Conservation (phyloP, 805 yeast species). For the Spathaspora passalidarum region DNA sequence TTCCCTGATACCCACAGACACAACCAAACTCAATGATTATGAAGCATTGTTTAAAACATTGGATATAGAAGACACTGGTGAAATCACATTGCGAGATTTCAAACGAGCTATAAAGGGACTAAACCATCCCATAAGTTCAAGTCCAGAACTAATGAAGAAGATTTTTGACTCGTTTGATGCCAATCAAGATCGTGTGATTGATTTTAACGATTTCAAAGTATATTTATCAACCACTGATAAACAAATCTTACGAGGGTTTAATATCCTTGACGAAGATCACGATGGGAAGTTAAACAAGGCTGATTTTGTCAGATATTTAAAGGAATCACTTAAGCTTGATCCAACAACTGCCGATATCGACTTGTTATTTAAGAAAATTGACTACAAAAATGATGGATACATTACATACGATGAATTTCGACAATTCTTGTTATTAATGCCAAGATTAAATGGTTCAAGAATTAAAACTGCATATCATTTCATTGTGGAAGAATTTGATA, state of each 20-base stretch:
- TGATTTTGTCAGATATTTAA: conserved; percentile 68
- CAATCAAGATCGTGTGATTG: conserved; percentile 54
- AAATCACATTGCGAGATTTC: conserved; percentile 47
- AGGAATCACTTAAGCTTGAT: conserved; percentile 46
- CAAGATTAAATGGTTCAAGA: conserved; percentile 73
- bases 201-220: conserved; percentile 61
- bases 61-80: conserved; percentile 43
- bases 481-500: conserved; percentile 73
- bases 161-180: conserved; percentile 60
- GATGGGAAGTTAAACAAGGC: conserved; percentile 67
- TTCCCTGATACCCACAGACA: not conserved
- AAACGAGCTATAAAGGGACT: conserved; percentile 41
- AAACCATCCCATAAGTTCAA: conserved; percentile 65
- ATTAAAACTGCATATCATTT: conserved; percentile 77
- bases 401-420: conserved; percentile 86
- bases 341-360: conserved; percentile 54
- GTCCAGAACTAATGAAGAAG: conserved; percentile 54
- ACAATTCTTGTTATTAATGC: conserved; percentile 77
- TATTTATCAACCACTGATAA: conserved; percentile 67
- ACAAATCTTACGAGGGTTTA: conserved; percentile 68
- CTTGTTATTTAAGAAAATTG: conserved; percentile 53
- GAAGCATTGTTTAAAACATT: conserved; percentile 30
- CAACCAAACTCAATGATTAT: conserved; percentile 25
- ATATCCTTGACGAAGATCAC: conserved; percentile 62
- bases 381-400: conserved; percentile 56